A percentile compares a stretch with the other conserved stretches of the same genome.
These are phyloP conservation scores for Leishmania arabica DNA, from an alignment of 208 protist genomes.

Conservation along the genomic window DNA sequence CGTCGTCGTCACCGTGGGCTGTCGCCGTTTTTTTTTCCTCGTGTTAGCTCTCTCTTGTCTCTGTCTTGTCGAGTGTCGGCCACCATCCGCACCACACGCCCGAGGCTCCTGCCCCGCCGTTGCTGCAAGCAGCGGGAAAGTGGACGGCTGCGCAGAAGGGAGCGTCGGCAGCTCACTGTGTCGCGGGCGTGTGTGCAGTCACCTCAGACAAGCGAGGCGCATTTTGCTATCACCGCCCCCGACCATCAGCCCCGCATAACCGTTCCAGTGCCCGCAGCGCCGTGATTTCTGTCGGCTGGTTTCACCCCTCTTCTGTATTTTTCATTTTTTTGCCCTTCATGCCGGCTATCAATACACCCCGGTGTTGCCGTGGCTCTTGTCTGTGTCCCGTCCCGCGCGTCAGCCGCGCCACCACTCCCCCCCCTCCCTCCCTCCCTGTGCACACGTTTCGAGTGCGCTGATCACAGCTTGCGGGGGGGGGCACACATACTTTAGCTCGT, in stretches of 20 bases:
- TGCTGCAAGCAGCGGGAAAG: not conserved
- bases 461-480: not conserved
- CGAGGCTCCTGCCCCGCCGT: not conserved
- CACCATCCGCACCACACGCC: not conserved
- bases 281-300: not conserved
- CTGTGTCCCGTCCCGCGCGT: not conserved
- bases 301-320: not conserved
- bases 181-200: not conserved
- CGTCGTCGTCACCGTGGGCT: not conserved
- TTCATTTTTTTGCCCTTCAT: not conserved
- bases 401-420: not conserved
- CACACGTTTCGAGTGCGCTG: not conserved
- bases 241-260: not conserved
- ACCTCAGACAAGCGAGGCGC: not conserved
- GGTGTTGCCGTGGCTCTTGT: not conserved
- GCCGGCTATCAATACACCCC: not conserved
- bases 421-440: not conserved
- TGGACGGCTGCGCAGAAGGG: not conserved
- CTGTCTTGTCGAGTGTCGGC: not conserved
- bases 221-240: not conserved
- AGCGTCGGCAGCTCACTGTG: not conserved
- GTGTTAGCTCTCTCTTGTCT: slow-evolving; percentile 17
- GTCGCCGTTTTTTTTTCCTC: not conserved
- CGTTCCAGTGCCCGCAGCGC: too few relatives aligned
- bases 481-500: not conserved